A percentile compares a stretch with the other conserved stretches of the same genome.
phyloP scores from a whole-genome alignment of 1,284 basidiomycete genomes.

The Abortiporus biennis region DNA sequence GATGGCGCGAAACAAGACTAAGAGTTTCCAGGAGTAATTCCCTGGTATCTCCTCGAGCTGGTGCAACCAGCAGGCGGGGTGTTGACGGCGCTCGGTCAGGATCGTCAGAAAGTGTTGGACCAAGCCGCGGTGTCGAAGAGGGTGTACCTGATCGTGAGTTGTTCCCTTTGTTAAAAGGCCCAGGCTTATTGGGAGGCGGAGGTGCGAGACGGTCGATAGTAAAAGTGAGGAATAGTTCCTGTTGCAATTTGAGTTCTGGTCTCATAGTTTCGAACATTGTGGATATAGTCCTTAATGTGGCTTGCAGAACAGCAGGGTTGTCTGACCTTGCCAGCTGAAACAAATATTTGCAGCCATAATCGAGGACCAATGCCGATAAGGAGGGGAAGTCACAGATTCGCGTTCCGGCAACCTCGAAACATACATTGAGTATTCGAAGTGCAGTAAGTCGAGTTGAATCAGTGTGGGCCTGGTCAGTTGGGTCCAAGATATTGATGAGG shows the following conservation, averaged over 20 bases:
- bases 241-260: conserved; percentile 88
- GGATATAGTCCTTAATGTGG: conserved; percentile 80
- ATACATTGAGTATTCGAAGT: conserved; percentile 83
- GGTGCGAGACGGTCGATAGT: conserved; percentile 85
- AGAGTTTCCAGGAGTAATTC: conserved; percentile 90
- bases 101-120: conserved; percentile 39
- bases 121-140: conserved; percentile 37
- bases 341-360: conserved; percentile 92
- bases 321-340: conserved; percentile 94
- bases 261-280: conserved; percentile 89
- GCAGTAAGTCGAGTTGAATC: conserved; percentile 93
- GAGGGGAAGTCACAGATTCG: conserved; percentile 74
- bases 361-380: conserved; percentile 68
- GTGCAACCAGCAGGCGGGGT: conserved; percentile 57
- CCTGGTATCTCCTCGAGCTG: conserved; percentile 83
- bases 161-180: conserved; percentile 14
- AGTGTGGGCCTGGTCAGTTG: conserved; percentile 91
- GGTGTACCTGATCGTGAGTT: conserved; percentile 55
- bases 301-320: conserved; percentile 73
- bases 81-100: conserved; percentile 44
- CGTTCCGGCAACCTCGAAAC: conserved; percentile 81
- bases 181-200: conserved; percentile 26
- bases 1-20: conserved; percentile 72
- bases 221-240: conserved; percentile 93
- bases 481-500: conserved; percentile 92